phyloP scores from a whole-genome alignment of 2,329 filamentous ascomycete genomes.

The Clathrospora elynae region DNA sequence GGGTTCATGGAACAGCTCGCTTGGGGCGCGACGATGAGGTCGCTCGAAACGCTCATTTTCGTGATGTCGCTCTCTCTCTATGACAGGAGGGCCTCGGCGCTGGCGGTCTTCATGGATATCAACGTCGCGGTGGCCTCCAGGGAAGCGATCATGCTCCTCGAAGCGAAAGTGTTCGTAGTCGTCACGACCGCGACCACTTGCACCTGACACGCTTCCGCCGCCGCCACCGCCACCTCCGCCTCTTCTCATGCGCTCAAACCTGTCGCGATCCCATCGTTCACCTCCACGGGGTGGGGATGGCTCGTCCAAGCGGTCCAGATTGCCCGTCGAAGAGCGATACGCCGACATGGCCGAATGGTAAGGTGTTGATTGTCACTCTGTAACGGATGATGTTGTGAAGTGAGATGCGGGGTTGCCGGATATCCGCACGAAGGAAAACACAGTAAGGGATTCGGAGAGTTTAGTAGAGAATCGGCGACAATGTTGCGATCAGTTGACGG shows the following conservation, averaged over 20 bases:
- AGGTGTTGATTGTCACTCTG: slow-evolving; percentile 7
- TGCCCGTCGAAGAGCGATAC: slow-evolving; percentile 50
- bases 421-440: slow-evolving; percentile 11
- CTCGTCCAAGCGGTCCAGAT: slow-evolving; percentile 51
- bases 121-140: slow-evolving; percentile 50
- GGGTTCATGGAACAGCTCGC: slow-evolving; percentile 55
- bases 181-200: slow-evolving; percentile 30
- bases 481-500: slow-evolving; percentile 3
- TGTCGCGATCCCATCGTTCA: slow-evolving; percentile 57
- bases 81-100: slow-evolving; percentile 46
- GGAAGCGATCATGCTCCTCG: slow-evolving; percentile 53
- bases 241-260: slow-evolving; percentile 54
- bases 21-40: slow-evolving; percentile 45
- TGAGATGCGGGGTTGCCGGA: slow-evolving; percentile 27
- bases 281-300: slow-evolving; percentile 37
- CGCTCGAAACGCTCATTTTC: slow-evolving; percentile 59
- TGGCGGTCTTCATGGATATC: slow-evolving; percentile 52
- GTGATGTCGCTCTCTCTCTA: slow-evolving; percentile 59
- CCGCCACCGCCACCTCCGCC: slow-evolving; percentile 39
- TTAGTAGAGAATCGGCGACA: slow-evolving; percentile 5
- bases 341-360: slow-evolving; percentile 29
- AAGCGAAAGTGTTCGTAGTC: slow-evolving; percentile 48
- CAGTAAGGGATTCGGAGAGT: slow-evolving; percentile 3
- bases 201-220: slow-evolving; percentile 12
- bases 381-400: slow-evolving; percentile 18